phyloP scores from a whole-genome alignment of 345 rosid genomes.

The Erodium maritimum region DNA sequence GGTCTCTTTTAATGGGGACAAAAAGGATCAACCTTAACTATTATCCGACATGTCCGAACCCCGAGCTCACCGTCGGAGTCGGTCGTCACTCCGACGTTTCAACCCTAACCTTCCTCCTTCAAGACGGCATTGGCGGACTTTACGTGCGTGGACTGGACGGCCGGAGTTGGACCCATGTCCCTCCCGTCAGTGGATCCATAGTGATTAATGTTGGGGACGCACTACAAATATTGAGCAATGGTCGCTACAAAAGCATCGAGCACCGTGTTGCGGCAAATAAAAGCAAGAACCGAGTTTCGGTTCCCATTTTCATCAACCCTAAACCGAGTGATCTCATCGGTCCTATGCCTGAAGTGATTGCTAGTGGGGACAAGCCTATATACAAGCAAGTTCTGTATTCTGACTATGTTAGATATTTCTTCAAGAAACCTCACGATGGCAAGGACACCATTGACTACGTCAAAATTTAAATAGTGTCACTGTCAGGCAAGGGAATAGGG shows the following conservation, averaged over 20 bases:
- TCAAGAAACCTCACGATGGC: slow-evolving; percentile 25
- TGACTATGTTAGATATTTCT: slow-evolving; percentile 25
- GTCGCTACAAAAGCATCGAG: slow-evolving; percentile 15
- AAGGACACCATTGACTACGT: slow-evolving; percentile 20
- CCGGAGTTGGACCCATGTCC: slow-evolving; percentile 13
- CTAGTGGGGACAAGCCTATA: slow-evolving; percentile 10
- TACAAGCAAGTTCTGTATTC: slow-evolving; percentile 18
- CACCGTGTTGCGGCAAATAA: slow-evolving; percentile 12
- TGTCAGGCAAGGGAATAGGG: too few relatives aligned
- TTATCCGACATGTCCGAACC: slow-evolving; percentile 16
- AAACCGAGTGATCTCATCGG: slow-evolving; percentile 6
- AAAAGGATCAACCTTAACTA: slow-evolving; percentile 14
- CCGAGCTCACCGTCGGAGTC: slow-evolving; percentile 10
- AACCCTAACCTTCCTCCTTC: slow-evolving; percentile 12
- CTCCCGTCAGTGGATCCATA: slow-evolving; percentile 13
- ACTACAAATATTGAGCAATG: slow-evolving; percentile 20
- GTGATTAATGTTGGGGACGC: slow-evolving; percentile 21
- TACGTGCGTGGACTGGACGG: slow-evolving; percentile 9
- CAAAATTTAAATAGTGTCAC: slow-evolving; percentile 4
- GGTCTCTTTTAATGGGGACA: slow-evolving; percentile 11
- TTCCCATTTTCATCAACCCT: slow-evolving; percentile 18
- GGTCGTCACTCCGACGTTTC: slow-evolving; percentile 16
- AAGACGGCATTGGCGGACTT: slow-evolving; percentile 16
- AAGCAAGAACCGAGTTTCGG: slow-evolving; percentile 14
- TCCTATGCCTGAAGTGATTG: slow-evolving; percentile 15